A percentile compares a stretch with the other conserved stretches of the same genome.
These are phyloP conservation scores for Theileria orientalis DNA, from an alignment of 169 alveolate genomes.

Conservation along the genomic window DNA sequence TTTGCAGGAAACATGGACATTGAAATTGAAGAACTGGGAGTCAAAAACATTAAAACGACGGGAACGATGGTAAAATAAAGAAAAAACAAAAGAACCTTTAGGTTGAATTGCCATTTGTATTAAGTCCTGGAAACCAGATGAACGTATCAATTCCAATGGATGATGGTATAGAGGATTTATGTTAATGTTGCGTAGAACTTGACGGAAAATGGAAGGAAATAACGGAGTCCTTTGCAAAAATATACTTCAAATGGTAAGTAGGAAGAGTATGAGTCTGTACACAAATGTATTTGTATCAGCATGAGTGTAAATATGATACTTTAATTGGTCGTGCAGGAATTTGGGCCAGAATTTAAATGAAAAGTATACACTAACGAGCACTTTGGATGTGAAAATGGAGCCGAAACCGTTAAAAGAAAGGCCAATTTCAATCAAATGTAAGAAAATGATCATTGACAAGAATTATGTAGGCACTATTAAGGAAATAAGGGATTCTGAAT, in stretches of 20 bases:
- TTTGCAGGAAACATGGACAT: conserved; percentile 9
- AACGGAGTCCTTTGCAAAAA: background rate
- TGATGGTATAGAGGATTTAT: background rate
- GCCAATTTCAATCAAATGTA: background rate
- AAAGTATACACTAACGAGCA: background rate
- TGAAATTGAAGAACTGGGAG: conserved; percentile 21
- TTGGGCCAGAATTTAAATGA: background rate
- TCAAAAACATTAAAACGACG: conserved; percentile 1
- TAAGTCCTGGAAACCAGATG: background rate
- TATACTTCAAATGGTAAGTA: conserved; percentile 2
- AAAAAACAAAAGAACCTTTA: background rate
- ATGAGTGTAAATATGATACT: no score
- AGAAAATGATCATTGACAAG: background rate
- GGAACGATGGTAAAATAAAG: background rate
- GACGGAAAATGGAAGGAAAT: background rate
- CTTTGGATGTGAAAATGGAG: background rate
- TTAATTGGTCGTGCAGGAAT: background rate
- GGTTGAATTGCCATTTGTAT: conserved; percentile 14
- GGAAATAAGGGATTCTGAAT: background rate
- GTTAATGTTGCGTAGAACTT: background rate
- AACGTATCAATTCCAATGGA: conserved; percentile 19
- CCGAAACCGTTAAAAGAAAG: background rate
- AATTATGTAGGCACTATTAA: background rate
- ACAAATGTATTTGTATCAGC: background rate
- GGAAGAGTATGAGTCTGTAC: background rate